phyloP scores from a whole-genome alignment of 768 basidiomycete genomes.

The Leccinum broughii region DNA sequence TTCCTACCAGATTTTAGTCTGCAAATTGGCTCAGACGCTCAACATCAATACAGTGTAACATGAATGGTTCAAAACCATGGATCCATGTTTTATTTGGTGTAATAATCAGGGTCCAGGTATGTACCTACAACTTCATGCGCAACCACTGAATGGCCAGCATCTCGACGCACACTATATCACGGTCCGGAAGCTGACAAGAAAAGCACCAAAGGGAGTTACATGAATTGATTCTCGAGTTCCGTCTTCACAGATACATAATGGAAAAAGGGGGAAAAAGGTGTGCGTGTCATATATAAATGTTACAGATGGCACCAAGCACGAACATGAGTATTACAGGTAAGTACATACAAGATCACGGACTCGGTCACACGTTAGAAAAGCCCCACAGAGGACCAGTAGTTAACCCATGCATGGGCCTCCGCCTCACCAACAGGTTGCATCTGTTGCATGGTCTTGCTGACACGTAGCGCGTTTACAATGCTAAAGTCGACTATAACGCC shows the following conservation, averaged over 20 bases:
- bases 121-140: not conserved
- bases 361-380: conserved; percentile 5
- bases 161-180: not conserved
- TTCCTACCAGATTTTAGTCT: too few species aligned
- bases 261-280: not conserved
- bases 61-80: too few species aligned
- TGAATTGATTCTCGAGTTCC: not conserved
- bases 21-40: too few species aligned
- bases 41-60: too few species aligned
- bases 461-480: conserved; percentile 9
- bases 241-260: not conserved
- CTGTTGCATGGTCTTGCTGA: conserved; percentile 14
- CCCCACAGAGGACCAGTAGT: conserved; percentile 21
- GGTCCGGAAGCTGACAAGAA: too few species aligned
- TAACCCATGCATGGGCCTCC: conserved; percentile 17
- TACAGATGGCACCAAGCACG: too few species aligned
- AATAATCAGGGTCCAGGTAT: not conserved
- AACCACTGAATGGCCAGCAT: not conserved
- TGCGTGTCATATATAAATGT: not conserved
- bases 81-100: too few species aligned
- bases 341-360: not conserved
- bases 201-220: too few species aligned
- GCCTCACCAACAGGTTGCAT: conserved; percentile 14
- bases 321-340: too few species aligned
- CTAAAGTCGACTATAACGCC: conserved; percentile 7